phyloP scores from a whole-genome alignment of 2,329 filamentous ascomycete genomes.

The Cladosporium velox region DNA sequence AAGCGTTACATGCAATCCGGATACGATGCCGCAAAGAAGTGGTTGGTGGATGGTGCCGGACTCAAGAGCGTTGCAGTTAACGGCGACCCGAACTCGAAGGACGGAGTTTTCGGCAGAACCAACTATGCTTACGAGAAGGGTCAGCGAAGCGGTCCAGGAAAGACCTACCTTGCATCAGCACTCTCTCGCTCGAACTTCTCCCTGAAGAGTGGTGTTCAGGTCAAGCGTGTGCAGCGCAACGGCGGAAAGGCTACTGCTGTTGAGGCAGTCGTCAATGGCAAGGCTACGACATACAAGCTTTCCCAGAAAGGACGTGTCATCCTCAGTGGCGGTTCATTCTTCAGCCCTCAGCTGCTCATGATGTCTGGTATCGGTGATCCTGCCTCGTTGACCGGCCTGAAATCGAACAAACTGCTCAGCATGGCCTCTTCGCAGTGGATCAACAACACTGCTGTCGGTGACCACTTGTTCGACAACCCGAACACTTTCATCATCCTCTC shows the following conservation, averaged over 20 bases:
- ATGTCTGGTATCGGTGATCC: conserved; percentile 55
- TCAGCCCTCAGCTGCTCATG: conserved; percentile 61
- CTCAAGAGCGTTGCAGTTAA: conserved; percentile 54
- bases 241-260: conserved; percentile 47
- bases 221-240: conserved; percentile 48
- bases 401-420: conserved; percentile 40
- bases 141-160: conserved; percentile 52
- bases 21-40: conserved; percentile 50
- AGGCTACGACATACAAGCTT: conserved; percentile 35
- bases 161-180: conserved; percentile 54
- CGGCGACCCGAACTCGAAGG: conserved; percentile 48
- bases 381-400: conserved; percentile 39
- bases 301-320: conserved; percentile 48
- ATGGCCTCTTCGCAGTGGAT: conserved; percentile 48
- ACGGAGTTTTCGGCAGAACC: conserved; percentile 52
- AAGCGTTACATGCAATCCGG: conserved; percentile 52
- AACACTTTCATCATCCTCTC: conserved; percentile 51
- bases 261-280: conserved; percentile 43
- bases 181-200: conserved; percentile 46
- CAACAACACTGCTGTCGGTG: conserved; percentile 52
- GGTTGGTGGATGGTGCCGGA: conserved; percentile 53
- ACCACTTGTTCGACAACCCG: conserved; percentile 55
- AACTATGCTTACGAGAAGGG: conserved; percentile 53
- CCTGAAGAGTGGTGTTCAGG: conserved; percentile 48
- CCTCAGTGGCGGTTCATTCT: conserved; percentile 58